Conservation (phyloP, 352 stramenopile species). For the Pythium oligandrum region DNA sequence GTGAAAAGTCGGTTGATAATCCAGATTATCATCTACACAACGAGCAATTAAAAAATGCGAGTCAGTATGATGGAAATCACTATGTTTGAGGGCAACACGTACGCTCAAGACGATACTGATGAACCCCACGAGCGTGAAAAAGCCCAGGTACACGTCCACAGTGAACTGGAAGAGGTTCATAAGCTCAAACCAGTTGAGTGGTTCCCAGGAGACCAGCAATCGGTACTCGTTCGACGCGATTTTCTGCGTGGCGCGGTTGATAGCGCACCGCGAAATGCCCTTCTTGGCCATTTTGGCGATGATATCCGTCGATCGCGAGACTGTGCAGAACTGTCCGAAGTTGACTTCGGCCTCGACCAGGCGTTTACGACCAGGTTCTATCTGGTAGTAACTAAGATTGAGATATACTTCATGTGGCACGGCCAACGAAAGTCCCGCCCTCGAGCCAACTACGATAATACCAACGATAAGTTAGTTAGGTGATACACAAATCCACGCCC, state of each 20-base stretch:
- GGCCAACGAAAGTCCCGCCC: slow-evolving; percentile 36
- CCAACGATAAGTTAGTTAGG: neutral
- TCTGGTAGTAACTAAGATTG: slow-evolving; percentile 79
- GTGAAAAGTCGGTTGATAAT: slow-evolving; percentile 93
- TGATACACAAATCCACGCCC: no score
- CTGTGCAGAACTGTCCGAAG: slow-evolving; percentile 73
- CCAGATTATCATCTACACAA: slow-evolving; percentile 84
- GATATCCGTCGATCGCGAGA: slow-evolving; percentile 49
- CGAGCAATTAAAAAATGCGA: neutral
- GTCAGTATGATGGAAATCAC: slow-evolving; percentile 1
- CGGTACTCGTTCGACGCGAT: slow-evolving; percentile 73
- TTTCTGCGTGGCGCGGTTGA: slow-evolving; percentile 60
- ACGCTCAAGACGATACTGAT: slow-evolving; percentile 85
- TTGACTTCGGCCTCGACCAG: slow-evolving; percentile 61
- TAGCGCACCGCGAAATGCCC: slow-evolving; percentile 46
- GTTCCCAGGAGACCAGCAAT: slow-evolving; percentile 86
- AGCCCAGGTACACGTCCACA: slow-evolving; percentile 91
- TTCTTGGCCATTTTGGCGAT: slow-evolving; percentile 72
- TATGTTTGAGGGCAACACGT: slow-evolving; percentile 9
- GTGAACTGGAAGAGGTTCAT: slow-evolving; percentile 97
- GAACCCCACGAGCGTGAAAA: slow-evolving; percentile 91
- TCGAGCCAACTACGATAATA: slow-evolving; percentile 30
- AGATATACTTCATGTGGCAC: slow-evolving; percentile 70
- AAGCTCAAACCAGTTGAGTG: slow-evolving; percentile 92
- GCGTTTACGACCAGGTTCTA: slow-evolving; percentile 53